A percentile compares a stretch with the other conserved stretches of the same genome.
These are phyloP conservation scores for Cladophialophora exuberans DNA, from an alignment of 2,329 filamentous ascomycete genomes.

Conservation along the genomic window DNA sequence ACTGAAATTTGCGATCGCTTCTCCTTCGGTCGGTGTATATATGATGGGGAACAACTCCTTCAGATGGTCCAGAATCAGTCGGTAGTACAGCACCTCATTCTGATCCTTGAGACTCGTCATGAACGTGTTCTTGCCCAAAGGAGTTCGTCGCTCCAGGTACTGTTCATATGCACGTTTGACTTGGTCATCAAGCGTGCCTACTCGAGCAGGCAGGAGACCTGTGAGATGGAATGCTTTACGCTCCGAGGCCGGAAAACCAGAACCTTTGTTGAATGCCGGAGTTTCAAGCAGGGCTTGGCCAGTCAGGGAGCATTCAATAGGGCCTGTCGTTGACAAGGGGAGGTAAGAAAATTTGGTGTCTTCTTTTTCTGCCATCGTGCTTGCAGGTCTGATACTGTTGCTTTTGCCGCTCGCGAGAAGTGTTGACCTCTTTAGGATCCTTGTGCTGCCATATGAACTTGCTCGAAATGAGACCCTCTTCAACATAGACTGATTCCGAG, in stretches of 20 bases:
- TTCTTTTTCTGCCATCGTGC: not conserved
- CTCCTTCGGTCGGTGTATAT: conserved; percentile 81
- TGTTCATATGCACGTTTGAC: conserved; percentile 77
- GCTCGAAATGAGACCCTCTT: too few relatives aligned
- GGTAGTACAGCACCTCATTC: conserved; percentile 76
- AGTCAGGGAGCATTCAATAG: conserved; percentile 35
- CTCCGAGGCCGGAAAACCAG: conserved; percentile 72
- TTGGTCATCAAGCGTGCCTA: conserved; percentile 77
- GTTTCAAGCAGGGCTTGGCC: conserved; percentile 64
- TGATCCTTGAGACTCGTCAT: conserved; percentile 82
- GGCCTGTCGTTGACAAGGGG: conserved; percentile 36
- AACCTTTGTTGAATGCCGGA: conserved; percentile 79
- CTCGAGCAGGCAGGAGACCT: conserved; percentile 72
- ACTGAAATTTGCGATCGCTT: conserved; percentile 84
- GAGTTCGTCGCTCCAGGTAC: conserved; percentile 65
- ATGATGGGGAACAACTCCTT: conserved; percentile 87
- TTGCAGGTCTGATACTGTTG: not conserved
- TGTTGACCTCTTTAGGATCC: too few relatives aligned
- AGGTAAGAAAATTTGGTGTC: conserved; percentile 37
- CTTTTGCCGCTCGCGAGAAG: too few relatives aligned
- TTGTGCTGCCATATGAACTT: too few relatives aligned
- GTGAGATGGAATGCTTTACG: conserved; percentile 70
- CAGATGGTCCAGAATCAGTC: conserved; percentile 75
- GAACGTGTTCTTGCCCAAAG: conserved; percentile 84
- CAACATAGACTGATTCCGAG: too few relatives aligned